Evolutionary conservation across 2,329 filamentous ascomycete species (phyloP).

Genomic region (Ustilaginoidea virens): DNA sequence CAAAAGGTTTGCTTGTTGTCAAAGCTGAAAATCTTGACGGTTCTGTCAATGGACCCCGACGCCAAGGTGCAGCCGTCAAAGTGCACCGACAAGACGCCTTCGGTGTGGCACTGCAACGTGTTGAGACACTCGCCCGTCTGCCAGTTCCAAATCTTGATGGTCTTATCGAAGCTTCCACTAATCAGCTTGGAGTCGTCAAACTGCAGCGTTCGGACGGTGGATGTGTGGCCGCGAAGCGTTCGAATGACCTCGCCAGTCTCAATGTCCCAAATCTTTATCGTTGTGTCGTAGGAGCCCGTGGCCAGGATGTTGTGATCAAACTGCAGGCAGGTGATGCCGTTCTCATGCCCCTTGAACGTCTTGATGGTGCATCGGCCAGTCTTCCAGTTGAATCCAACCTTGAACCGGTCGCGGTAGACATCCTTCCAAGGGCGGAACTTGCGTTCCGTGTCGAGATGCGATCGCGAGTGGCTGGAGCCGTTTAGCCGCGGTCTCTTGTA

Average conservation of each 20-base stretch:
- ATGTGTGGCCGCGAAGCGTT: constrained; percentile 70
- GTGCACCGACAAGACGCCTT: constrained; percentile 75
- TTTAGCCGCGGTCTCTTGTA: constrained; percentile 19
- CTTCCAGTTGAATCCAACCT: constrained; percentile 95
- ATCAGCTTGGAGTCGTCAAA: constrained; percentile 89
- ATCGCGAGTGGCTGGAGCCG: constrained; percentile 11
- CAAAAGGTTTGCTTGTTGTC: constrained; percentile 66
- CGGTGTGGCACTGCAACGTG: constrained; percentile 63
- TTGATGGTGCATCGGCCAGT: constrained; percentile 77
- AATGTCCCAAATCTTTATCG: constrained; percentile 92
- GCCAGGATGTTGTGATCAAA: constrained; percentile 82
- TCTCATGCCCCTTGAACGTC: constrained; percentile 71
- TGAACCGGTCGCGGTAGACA: constrained; percentile 88
- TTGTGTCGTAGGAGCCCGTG: constrained; percentile 88
- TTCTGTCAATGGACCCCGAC: constrained; percentile 78
- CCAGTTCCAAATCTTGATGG: constrained; percentile 94
- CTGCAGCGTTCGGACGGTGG: constrained; percentile 75
- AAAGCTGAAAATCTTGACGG: constrained; percentile 87
- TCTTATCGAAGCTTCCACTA: constrained; percentile 76
- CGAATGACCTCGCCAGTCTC: constrained; percentile 74
- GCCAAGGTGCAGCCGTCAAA: constrained; percentile 75
- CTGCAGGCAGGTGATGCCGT: constrained; percentile 43
- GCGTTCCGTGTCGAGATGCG: constrained; percentile 25
- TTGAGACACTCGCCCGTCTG: constrained; percentile 74
- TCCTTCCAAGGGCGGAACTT: constrained; percentile 75